Percentiles rank a stretch among this genome's conserved stretches.
phyloP scores from a whole-genome alignment of 768 basidiomycete genomes.

The Tricholoma matsutake region DNA sequence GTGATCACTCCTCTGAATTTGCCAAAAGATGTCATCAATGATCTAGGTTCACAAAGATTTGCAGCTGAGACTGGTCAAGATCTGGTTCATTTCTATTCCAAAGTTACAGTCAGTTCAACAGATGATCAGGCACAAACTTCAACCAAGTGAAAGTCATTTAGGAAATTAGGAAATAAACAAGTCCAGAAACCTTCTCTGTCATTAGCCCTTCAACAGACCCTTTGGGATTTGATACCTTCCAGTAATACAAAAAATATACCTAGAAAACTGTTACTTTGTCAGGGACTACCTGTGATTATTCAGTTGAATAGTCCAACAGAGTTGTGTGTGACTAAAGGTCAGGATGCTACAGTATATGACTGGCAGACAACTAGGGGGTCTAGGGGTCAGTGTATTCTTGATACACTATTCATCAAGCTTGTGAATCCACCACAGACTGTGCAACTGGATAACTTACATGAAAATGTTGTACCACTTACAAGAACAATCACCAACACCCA shows the following conservation, averaged over 20 bases:
- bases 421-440: slow-evolving; percentile 19
- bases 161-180: slow-evolving; percentile 19
- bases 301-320: slow-evolving; percentile 1
- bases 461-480: slow-evolving; percentile 31
- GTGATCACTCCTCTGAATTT: slow-evolving; percentile 27
- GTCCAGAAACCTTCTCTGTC: slow-evolving; percentile 9
- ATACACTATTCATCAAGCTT: slow-evolving; percentile 28
- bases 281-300: neutral
- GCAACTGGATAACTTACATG: slow-evolving; percentile 20
- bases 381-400: slow-evolving; percentile 17
- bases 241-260: neutral
- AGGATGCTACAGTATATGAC: slow-evolving; percentile 11
- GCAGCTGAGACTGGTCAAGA: slow-evolving; percentile 18
- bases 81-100: slow-evolving; percentile 21
- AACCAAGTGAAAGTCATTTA: slow-evolving; percentile 28
- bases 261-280: slow-evolving; percentile 1
- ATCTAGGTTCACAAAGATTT: slow-evolving; percentile 18
- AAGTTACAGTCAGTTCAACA: slow-evolving; percentile 17
- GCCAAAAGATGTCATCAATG: slow-evolving; percentile 26
- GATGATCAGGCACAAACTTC: slow-evolving; percentile 6
- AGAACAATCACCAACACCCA: slow-evolving; percentile 3
- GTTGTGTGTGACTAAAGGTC: neutral
- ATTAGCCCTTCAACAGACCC: neutral
- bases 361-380: slow-evolving; percentile 7
- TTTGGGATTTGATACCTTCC: slow-evolving; percentile 23